Base-by-base conservation (phyloP, 768 basidiomycete genomes). In the Leucosporidium creatinivorum region DNA sequence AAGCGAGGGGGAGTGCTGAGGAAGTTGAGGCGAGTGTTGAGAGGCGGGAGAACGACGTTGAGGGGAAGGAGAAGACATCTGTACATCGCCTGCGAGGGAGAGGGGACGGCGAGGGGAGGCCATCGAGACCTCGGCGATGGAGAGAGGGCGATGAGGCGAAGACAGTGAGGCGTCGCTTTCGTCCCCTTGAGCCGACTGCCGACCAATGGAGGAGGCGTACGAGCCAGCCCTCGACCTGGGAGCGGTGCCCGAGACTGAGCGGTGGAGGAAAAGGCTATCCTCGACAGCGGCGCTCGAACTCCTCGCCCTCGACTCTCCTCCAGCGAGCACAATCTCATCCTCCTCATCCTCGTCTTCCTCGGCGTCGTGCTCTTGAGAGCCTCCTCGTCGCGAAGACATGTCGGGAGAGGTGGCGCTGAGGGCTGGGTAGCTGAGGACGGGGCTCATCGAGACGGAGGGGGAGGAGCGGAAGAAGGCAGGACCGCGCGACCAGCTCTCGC, bases 391-490 rank as follows among this genome's bases (percentile, higher is more conserved):
- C 8, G 39, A 44, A 17, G 39, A 44, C 39, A 44, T 44, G 39
- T 44, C 39, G 39, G 39, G 39, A 15, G 39, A 44, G 39, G 39
- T 44, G 39, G 39, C 39, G 39, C 8, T 44, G 39, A 44, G 39
- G 39, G 39, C 8, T 12, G 39, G 39, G 39, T 44, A 44, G 39
- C 10, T 44, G 8, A 44, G 39, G 8, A 44, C 39, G 39, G 39
- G 39, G 39, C 39, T 44, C 39, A 44, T 44, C 2, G 39, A 44
- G 39, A 44, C 39, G 39, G 39, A 44, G 39, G 39, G 39, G 39
- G 57, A 60, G 6, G 61, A 63, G 47, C 69, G 61, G 61, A 69
- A 69, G 58, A 69, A 69, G 23, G 61, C 69, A 1, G 69, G 69
- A 0, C 69, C 69, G 56, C 69, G 65, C 3, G 69, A 66, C 69